phyloP scores from a whole-genome alignment of 2,329 filamentous ascomycete species.

The Raffaelea albimanens region DNA sequence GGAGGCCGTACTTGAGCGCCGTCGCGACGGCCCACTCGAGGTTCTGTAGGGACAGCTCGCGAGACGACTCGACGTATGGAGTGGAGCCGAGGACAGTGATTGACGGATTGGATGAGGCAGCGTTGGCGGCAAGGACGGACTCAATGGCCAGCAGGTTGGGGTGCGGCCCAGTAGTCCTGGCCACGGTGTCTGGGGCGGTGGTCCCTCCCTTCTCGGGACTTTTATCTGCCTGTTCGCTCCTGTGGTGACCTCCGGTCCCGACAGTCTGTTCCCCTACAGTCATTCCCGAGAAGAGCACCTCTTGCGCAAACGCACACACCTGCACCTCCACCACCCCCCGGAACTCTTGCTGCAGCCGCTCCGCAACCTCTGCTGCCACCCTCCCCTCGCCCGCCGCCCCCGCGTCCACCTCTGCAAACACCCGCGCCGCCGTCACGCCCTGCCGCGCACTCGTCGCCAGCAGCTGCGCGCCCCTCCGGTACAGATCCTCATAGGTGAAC shows the following conservation, averaged over 20 bases:
- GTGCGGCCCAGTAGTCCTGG: too few relatives aligned
- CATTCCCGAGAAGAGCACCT: conserved; percentile 55
- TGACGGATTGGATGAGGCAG: conserved; percentile 9
- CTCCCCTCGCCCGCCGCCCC: conserved; percentile 32
- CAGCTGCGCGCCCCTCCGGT: conserved; percentile 53
- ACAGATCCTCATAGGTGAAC: conserved; percentile 54
- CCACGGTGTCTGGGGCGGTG: too few relatives aligned
- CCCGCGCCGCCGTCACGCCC: conserved; percentile 60
- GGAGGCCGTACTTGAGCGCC: conserved; percentile 39
- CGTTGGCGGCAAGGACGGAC: conserved; percentile 18
- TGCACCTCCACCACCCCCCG: conserved; percentile 47
- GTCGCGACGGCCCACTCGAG: conserved; percentile 52
- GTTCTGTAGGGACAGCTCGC: conserved; percentile 40
- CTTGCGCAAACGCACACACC: conserved; percentile 62
- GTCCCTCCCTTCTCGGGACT: neutral
- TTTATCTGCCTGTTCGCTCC: neutral
- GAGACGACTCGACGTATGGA: conserved; percentile 56
- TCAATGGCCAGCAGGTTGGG: conserved; percentile 40
- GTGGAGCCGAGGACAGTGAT: conserved; percentile 58
- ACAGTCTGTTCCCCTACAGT: too few relatives aligned
- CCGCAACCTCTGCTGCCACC: conserved; percentile 36
- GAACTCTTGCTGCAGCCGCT: conserved; percentile 47
- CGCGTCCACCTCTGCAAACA: conserved; percentile 62
- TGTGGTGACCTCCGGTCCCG: too few relatives aligned
- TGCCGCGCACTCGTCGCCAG: conserved; percentile 54